Percentiles rank a stretch among this genome's conserved stretches.
phyloP scores from a whole-genome alignment of 2,329 filamentous ascomycete species.

The Colletotrichum scovillei region DNA sequence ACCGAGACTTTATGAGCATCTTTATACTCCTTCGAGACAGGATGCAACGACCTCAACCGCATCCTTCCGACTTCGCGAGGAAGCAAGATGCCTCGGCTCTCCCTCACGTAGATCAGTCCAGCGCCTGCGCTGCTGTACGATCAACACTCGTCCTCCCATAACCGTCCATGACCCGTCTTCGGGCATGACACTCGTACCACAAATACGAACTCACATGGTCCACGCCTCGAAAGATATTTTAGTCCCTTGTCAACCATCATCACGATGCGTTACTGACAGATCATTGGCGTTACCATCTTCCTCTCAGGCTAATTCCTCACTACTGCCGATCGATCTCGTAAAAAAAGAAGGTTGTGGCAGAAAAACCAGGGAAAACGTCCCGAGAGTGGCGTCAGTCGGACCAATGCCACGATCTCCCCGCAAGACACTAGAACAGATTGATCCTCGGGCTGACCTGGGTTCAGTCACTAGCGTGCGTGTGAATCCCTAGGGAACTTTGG shows the following conservation, averaged over 20 bases:
- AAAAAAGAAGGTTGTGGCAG: background rate
- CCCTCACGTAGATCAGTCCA: background rate
- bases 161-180: constrained; percentile 2
- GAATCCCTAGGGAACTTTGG: background rate
- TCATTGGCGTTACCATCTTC: background rate
- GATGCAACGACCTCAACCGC: background rate
- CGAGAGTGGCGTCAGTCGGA: background rate
- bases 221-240: constrained; percentile 1
- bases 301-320: too few relatives aligned
- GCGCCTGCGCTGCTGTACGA: background rate
- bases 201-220: constrained; percentile 20
- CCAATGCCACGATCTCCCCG: constrained; percentile 1
- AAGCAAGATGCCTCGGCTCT: background rate
- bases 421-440: constrained; percentile 10
- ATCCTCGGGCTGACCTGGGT: background rate
- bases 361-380: background rate
- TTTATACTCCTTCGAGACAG: background rate
- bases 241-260: background rate
- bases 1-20: background rate
- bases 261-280: background rate
- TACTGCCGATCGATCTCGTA: background rate
- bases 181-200: background rate
- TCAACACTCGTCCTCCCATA: background rate
- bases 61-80: background rate
- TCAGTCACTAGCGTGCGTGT: background rate